Evolutionary conservation across 1,284 basidiomycete genomes (phyloP).

Genomic region (Leucoagaricus sp.): DNA sequence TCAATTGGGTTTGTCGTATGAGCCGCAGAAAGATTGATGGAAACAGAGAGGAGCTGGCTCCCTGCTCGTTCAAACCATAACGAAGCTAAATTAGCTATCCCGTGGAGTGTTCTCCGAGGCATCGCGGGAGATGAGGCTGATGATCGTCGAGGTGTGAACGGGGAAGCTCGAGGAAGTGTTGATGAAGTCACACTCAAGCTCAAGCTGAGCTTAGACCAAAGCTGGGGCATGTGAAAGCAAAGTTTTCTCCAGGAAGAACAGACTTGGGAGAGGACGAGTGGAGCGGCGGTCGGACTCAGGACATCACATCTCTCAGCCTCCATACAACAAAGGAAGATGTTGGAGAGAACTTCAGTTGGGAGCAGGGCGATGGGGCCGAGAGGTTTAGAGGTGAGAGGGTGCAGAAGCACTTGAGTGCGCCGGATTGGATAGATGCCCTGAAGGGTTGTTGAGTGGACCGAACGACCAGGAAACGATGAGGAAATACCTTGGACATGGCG

Average conservation of each 20-base stretch:
- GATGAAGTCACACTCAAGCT: not conserved
- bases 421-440: constrained; percentile 4
- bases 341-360: constrained; percentile 6
- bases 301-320: not conserved
- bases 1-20: not conserved
- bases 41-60: constrained; percentile 10
- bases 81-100: not conserved
- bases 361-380: constrained; percentile 5
- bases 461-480: not conserved
- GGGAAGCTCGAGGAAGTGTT: not conserved
- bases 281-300: not conserved
- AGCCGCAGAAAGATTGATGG: constrained; percentile 3
- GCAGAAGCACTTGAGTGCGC: constrained; percentile 5
- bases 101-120: not conserved
- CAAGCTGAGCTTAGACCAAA: constrained; percentile 8
- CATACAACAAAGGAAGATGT: constrained; percentile 8
- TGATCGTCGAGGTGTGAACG: not conserved
- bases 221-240: constrained; percentile 1
- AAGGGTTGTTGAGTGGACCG: not conserved
- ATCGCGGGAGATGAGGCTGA: not conserved
- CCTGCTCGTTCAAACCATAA: constrained; percentile 11
- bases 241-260: constrained; percentile 14
- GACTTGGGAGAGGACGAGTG: constrained; percentile 7
- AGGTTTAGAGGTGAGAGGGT: not conserved
- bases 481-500: constrained; percentile 3